Evolutionary conservation across 768 basidiomycete species (phyloP).

Genomic region (Termitomyces eurrhizus): DNA sequence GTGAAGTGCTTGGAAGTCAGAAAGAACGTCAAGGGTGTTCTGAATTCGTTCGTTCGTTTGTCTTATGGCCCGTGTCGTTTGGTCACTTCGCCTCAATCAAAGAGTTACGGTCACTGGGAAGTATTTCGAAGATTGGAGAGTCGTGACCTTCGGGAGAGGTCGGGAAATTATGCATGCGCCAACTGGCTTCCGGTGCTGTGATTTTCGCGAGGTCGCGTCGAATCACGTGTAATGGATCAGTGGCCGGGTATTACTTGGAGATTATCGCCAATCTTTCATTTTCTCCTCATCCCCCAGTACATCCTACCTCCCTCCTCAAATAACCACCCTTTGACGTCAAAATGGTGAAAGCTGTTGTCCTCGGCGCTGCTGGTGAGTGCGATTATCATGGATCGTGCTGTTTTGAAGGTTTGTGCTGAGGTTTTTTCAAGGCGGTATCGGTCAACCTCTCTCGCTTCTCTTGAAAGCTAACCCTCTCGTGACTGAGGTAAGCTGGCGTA

Average conservation of each 20-base stretch:
- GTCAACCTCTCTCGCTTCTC: constrained; percentile 91
- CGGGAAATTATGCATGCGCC: background rate
- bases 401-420: constrained; percentile 4
- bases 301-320: constrained; percentile 1
- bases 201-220: constrained; percentile 11
- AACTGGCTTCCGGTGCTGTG: background rate
- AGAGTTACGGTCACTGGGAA: too few species aligned
- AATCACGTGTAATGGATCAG: constrained; percentile 18
- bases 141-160: background rate
- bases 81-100: too few species aligned
- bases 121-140: too few species aligned
- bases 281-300: constrained; percentile 5
- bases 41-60: too few species aligned
- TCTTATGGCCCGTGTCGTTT: too few species aligned
- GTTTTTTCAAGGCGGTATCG: constrained; percentile 74
- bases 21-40: too few species aligned
- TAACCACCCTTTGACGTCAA: constrained; percentile 9
- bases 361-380: constrained; percentile 84
- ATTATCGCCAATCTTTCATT: constrained; percentile 10
- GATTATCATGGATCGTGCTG: constrained; percentile 8
- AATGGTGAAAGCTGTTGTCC: constrained; percentile 85
- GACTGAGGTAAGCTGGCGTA: constrained; percentile 53
- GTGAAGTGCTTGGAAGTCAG: too few species aligned
- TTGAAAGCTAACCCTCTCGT: constrained; percentile 83
- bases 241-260: background rate